Base-by-base conservation (phyloP, 1,284 basidiomycete species). In the Phenoliferia sp. region DNA sequence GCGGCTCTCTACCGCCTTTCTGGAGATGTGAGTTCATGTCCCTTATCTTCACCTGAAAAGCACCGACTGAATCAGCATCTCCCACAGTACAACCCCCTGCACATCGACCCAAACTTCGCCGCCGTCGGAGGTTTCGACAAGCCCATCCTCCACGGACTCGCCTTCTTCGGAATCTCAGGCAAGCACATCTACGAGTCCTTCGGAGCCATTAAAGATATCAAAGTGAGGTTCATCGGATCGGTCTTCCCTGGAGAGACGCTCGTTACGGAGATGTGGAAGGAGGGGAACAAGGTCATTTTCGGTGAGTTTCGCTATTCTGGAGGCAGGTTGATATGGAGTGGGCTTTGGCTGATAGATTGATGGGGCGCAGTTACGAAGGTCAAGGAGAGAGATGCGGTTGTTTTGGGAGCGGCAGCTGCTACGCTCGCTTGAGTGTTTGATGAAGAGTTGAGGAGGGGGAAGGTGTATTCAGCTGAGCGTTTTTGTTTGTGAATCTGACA, bases 251-350 rank as follows among this genome's bases (percentile, higher is more conserved):
- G 94, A 15, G 94, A 99, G 82, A 98, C 95, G 0, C 84, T 96
- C 58, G 83, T 93, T 26, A 96, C 93, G 0, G 87, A 92, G 78
- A 96, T 97, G 94, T 99, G 95, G 95, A 97, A 94, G 79, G 93
- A 97, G 76, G 91, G 89, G 26, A 81, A 86, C 76, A 97, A 90
- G 81, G 88, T 98, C 72, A 87, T 97, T 71, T 99, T 99, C 80
- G 83, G 90, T 93, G 78, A 77, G 90, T 84, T 0, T 54, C 63
- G 39, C 16, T 48, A 35, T 28, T 59, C 19, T 19, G 16, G 22
- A n/a, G 52, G 3, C 32, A 35, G 19, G 22, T 7, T 35, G 22
- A 19, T 6, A 61, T 28, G 19, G 28, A 16, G n/a, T 3, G 17
- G 28, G 44, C 17, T 26, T 39, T 35, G 39, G 15, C 17, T 52